A percentile compares a stretch with the other conserved stretches of the same genome.
These are phyloP conservation scores for Iberis pinnata DNA, from an alignment of 345 rosid genomes.

Conservation along the genomic window DNA sequence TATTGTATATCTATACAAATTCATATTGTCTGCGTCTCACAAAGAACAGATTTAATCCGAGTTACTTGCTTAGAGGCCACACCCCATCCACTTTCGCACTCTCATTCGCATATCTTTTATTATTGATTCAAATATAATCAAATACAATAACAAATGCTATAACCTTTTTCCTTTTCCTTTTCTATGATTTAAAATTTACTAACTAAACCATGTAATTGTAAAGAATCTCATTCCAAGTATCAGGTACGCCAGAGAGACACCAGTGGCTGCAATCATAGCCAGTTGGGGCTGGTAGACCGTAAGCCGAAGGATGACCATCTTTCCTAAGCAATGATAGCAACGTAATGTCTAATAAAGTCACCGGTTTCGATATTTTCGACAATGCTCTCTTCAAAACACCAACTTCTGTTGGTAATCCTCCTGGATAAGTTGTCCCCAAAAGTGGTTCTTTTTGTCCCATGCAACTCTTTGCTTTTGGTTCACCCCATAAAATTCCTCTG, in stretches of 20 bases:
- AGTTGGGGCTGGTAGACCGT: constrained; percentile 44
- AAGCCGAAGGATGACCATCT: constrained; percentile 85
- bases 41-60: no score
- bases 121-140: constrained; percentile 17
- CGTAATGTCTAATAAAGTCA: constrained; percentile 61
- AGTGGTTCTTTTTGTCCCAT: constrained; percentile 54
- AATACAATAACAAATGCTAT: constrained; percentile 12
- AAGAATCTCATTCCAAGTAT: constrained; percentile 83
- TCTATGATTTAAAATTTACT: background rate
- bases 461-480: constrained; percentile 53
- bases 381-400: constrained; percentile 51
- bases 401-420: constrained; percentile 49
- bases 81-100: no score
- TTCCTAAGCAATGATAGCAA: constrained; percentile 65
- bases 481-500: constrained; percentile 64
- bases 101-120: background rate
- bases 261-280: constrained; percentile 80
- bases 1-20: no score
- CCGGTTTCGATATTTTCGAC: constrained; percentile 37
- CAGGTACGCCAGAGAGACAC: constrained; percentile 93
- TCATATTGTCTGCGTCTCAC: no score
- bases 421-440: constrained; percentile 52
- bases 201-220: constrained; percentile 40
- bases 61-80: no score
- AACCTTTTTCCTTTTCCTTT: background rate